Conservation (phyloP, 2,329 filamentous ascomycete genomes). For the Elsinoe fawcettii region DNA sequence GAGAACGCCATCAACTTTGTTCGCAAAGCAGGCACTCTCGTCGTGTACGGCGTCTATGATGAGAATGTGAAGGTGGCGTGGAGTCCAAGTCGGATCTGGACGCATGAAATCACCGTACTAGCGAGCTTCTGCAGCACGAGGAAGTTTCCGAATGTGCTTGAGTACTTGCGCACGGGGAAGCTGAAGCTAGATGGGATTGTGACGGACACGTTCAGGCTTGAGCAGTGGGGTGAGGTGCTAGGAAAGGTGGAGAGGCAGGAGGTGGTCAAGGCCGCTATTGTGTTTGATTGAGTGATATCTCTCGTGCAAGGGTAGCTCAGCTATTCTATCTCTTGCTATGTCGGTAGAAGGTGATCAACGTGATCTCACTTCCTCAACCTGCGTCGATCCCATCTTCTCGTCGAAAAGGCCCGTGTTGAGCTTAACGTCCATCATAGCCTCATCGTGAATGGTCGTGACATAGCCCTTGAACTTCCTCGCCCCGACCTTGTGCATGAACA, state of each 20-base stretch:
- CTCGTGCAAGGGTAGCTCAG: no score
- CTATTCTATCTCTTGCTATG: no score
- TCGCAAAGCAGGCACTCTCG: slow-evolving; percentile 60
- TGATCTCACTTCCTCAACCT: not conserved
- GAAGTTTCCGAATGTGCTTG: slow-evolving; percentile 26
- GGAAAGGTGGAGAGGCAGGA: slow-evolving; percentile 64
- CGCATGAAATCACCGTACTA: slow-evolving; percentile 62
- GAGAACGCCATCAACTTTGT: slow-evolving; percentile 65
- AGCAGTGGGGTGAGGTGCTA: slow-evolving; percentile 63
- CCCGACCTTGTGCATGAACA: slow-evolving; percentile 15
- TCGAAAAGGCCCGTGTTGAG: not conserved
- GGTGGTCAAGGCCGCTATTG: slow-evolving; percentile 65
- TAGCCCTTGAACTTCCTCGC: slow-evolving; percentile 15
- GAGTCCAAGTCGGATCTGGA: slow-evolving; percentile 62
- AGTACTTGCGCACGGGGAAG: slow-evolving; percentile 49
- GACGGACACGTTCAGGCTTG: slow-evolving; percentile 65
- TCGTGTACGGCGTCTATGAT: slow-evolving; percentile 65
- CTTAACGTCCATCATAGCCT: slow-evolving; percentile 12
- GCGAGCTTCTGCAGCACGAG: slow-evolving; percentile 65
- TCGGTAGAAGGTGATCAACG: no score
- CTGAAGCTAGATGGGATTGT: slow-evolving; percentile 60
- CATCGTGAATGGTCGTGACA: slow-evolving; percentile 10
- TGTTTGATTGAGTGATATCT: slow-evolving; percentile 1
- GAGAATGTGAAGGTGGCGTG: slow-evolving; percentile 55
- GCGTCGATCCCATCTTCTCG: not conserved